These are phyloP conservation scores for Phytophthora sp. DNA, from an alignment of 352 stramenopile genomes.

Conservation along the genomic window DNA sequence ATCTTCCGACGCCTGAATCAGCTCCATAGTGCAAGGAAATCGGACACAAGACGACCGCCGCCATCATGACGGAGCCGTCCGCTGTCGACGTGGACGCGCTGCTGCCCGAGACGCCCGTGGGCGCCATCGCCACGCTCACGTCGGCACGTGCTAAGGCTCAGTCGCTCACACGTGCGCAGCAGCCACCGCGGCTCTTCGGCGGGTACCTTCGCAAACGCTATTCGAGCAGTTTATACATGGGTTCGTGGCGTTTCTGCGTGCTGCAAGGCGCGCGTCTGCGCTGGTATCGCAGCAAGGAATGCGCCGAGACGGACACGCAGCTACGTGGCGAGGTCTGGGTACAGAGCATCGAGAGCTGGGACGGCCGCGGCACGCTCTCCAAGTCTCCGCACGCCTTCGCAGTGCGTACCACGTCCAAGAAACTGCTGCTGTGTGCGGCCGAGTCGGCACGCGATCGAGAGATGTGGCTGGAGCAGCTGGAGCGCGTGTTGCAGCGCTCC, in stretches of 20 bases:
- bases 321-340: constrained; percentile 71
- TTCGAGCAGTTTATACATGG: constrained; percentile 74
- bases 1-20: constrained; percentile 3
- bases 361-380: constrained; percentile 58
- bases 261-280: constrained; percentile 62
- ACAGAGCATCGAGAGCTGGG: constrained; percentile 62
- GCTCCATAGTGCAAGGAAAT: too few relatives aligned
- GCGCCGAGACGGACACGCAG: constrained; percentile 51
- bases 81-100: constrained; percentile 6
- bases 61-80: not conserved
- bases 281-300: constrained; percentile 71
- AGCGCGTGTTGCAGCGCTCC: constrained; percentile 28
- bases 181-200: constrained; percentile 37
- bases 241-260: constrained; percentile 77
- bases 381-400: constrained; percentile 67
- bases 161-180: constrained; percentile 2
- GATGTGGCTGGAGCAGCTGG: constrained; percentile 52
- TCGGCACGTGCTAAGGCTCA: constrained; percentile 6
- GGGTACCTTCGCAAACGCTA: constrained; percentile 77
- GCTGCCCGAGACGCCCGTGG: constrained; percentile 25
- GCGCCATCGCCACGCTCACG: constrained; percentile 18
- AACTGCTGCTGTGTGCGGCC: constrained; percentile 66
- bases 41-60: not conserved
- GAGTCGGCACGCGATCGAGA: constrained; percentile 49
- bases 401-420: constrained; percentile 61